Conservation (phyloP, 768 basidiomycete genomes). For the Dendrothele bispora region DNA sequence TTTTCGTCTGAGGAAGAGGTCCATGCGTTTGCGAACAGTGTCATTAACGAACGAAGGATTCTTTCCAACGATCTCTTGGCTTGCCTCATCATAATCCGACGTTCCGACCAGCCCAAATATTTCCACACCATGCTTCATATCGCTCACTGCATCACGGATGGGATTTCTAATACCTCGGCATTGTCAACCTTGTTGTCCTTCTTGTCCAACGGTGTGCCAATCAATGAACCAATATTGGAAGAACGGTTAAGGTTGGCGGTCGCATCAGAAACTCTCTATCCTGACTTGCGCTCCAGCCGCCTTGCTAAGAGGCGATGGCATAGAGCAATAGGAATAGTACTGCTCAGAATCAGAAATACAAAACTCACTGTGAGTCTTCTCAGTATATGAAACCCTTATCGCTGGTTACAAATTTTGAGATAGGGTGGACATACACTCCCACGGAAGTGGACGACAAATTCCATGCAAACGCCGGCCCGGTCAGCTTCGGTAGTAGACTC, state of each 20-base stretch:
- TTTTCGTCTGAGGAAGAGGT: constrained; percentile 36
- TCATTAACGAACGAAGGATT: constrained; percentile 29
- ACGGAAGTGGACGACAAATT: constrained; percentile 34
- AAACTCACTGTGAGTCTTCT: constrained; percentile 33
- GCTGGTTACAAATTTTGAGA: not conserved
- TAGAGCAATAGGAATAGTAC: constrained; percentile 37
- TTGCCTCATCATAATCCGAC: constrained; percentile 40
- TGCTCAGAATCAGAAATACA: constrained; percentile 30
- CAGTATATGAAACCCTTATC: not conserved
- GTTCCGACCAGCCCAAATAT: constrained; percentile 31
- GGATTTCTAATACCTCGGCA: constrained; percentile 40
- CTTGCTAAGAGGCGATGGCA: constrained; percentile 44
- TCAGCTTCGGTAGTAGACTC: constrained; percentile 22
- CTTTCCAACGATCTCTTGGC: constrained; percentile 45
- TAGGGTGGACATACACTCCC: constrained; percentile 64
- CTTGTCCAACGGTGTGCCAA: constrained; percentile 22
- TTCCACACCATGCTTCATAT: constrained; percentile 44
- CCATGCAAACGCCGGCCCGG: constrained; percentile 34
- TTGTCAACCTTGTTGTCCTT: constrained; percentile 45
- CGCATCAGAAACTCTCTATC: constrained; percentile 37
- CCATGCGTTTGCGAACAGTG: constrained; percentile 19
- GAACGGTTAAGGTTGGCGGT: constrained; percentile 41
- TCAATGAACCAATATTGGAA: constrained; percentile 22
- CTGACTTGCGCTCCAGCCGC: constrained; percentile 27
- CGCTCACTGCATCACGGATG: constrained; percentile 54